These are phyloP conservation scores for Durio zibethinus DNA, from an alignment of 345 rosid species.

Conservation along the genomic window DNA sequence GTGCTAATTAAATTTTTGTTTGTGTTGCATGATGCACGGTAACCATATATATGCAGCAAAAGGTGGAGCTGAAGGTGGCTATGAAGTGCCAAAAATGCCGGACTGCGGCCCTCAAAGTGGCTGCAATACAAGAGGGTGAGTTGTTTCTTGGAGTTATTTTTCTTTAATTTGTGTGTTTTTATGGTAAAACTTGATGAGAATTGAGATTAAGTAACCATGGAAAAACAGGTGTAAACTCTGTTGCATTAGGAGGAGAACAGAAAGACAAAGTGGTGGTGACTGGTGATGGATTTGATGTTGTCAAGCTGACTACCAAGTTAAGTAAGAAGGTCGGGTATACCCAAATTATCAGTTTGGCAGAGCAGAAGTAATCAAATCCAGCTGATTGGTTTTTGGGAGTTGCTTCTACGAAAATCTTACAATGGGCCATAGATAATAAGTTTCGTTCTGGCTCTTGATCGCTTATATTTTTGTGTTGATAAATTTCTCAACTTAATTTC, in stretches of 20 bases:
- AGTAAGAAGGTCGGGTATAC: background rate
- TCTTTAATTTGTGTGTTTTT: background rate
- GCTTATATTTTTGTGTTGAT: background rate
- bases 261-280: conserved; percentile 16
- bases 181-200: background rate
- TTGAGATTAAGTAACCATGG: background rate
- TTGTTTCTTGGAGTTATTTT: background rate
- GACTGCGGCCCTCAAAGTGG: background rate
- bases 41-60: background rate
- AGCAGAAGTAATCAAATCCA: background rate
- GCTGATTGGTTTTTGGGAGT: background rate
- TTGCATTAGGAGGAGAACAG: conserved; percentile 1
- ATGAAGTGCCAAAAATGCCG: conserved; percentile 9
- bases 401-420: background rate
- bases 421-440: background rate
- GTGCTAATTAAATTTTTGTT: background rate
- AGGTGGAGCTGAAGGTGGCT: background rate
- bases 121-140: background rate
- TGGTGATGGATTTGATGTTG: conserved; percentile 8
- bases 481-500: background rate
- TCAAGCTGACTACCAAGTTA: background rate
- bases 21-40: background rate
- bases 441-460: background rate
- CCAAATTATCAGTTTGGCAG: background rate
- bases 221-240: conserved; percentile 9